Percentiles rank a stretch among this genome's conserved stretches.
Conservation (phyloP, 345 rosid species). For the Psidium guajava region DNA sequence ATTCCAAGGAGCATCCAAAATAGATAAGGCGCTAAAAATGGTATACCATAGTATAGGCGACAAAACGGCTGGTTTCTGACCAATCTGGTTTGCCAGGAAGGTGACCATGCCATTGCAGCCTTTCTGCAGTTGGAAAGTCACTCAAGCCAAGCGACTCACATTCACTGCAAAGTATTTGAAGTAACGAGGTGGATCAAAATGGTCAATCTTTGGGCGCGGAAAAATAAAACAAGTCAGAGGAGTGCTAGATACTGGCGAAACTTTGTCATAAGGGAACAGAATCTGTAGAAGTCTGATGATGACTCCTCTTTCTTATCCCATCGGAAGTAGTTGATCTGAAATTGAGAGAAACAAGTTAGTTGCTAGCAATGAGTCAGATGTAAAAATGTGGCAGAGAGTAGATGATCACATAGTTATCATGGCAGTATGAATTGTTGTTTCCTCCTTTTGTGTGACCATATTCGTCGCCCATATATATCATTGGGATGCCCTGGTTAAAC, state of each 20-base stretch:
- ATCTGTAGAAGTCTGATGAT: constrained; percentile 66
- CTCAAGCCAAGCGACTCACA: constrained; percentile 76
- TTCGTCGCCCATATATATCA: constrained; percentile 95
- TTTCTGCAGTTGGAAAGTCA: constrained; percentile 83
- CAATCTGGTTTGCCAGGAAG: constrained; percentile 70
- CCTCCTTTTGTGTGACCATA: constrained; percentile 97
- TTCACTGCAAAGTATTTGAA: constrained; percentile 36
- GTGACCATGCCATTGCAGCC: constrained; percentile 93
- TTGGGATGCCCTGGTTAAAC: constrained; percentile 80
- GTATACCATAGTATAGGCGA: constrained; percentile 75
- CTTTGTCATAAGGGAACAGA: constrained; percentile 68
- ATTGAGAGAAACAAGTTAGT: not conserved
- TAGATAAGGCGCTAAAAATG: not conserved
- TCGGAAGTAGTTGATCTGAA: constrained; percentile 71
- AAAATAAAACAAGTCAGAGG: not conserved
- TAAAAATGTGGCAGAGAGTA: not conserved
- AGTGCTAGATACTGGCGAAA: constrained; percentile 50
- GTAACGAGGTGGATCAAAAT: not conserved
- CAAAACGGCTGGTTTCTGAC: constrained; percentile 88
- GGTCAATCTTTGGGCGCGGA: not conserved
- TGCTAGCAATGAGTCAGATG: not conserved
- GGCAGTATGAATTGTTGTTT: constrained; percentile 94
- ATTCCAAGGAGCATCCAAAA: not conserved
- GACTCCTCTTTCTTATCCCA: constrained; percentile 95
- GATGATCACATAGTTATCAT: constrained; percentile 68